These are phyloP conservation scores for Fusarium tuaranense DNA, from an alignment of 2,329 filamentous ascomycete genomes.

Conservation along the genomic window DNA sequence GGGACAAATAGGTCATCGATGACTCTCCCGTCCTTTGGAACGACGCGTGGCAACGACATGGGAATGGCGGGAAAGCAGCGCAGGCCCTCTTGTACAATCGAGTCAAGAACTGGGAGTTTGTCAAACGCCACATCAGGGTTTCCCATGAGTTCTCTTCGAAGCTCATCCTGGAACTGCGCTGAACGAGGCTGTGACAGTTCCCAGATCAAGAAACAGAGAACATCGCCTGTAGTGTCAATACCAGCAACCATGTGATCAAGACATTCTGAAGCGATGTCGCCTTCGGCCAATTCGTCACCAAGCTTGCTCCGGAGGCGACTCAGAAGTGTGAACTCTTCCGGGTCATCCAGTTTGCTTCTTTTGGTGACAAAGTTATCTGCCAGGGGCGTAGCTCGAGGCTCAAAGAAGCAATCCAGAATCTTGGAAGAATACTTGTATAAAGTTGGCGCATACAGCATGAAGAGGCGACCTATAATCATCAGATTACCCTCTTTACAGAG, in stretches of 20 bases:
- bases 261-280: constrained; percentile 74
- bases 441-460: constrained; percentile 65
- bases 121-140: constrained; percentile 56
- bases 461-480: constrained; percentile 61
- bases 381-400: constrained; percentile 66
- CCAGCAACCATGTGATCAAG: constrained; percentile 77
- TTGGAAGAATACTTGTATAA: constrained; percentile 60
- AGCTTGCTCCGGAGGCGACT: constrained; percentile 65
- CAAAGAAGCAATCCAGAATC: constrained; percentile 59
- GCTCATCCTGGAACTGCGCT: constrained; percentile 58
- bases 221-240: constrained; percentile 77
- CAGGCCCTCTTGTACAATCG: constrained; percentile 70
- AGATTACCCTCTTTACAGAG: neutral
- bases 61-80: constrained; percentile 72
- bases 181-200: constrained; percentile 71
- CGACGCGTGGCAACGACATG: constrained; percentile 71
- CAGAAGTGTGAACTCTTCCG: constrained; percentile 66
- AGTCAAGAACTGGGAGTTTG: constrained; percentile 68
- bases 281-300: constrained; percentile 54
- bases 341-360: constrained; percentile 57
- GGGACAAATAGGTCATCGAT: constrained; percentile 67
- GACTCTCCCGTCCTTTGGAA: constrained; percentile 62
- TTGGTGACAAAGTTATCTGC: constrained; percentile 68
- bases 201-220: constrained; percentile 76
- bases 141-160: constrained; percentile 63